Conservation (phyloP, 805 yeast genomes). For the Zygosaccharomyces rouxii region DNA sequence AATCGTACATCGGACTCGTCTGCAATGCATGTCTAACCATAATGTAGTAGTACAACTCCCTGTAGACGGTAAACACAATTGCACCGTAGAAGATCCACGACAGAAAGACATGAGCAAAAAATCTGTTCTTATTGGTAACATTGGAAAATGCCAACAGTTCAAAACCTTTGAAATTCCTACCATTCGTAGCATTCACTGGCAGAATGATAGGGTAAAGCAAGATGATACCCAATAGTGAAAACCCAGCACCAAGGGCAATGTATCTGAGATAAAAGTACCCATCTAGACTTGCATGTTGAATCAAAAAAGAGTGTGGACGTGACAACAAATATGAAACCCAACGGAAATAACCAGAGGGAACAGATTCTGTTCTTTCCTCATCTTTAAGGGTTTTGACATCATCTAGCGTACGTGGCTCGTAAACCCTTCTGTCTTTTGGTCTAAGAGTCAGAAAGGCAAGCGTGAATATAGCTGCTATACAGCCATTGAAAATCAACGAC, state of each 20-base stretch:
- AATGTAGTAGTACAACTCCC: slow-evolving; percentile 67
- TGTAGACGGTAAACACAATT: slow-evolving; percentile 62
- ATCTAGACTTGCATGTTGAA: slow-evolving; percentile 70
- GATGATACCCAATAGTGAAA: slow-evolving; percentile 51
- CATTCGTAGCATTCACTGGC: slow-evolving; percentile 72
- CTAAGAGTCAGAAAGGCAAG: slow-evolving; percentile 59
- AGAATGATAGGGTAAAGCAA: slow-evolving; percentile 64
- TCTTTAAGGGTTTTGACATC: slow-evolving; percentile 35
- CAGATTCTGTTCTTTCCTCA: slow-evolving; percentile 57
- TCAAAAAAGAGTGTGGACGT: slow-evolving; percentile 55
- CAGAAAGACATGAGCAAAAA: slow-evolving; percentile 68
- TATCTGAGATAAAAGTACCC: slow-evolving; percentile 73
- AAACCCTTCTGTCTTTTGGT: slow-evolving; percentile 61
- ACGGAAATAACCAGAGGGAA: slow-evolving; percentile 55
- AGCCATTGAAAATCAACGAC: slow-evolving; percentile 63
- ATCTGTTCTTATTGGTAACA: slow-evolving; percentile 57
- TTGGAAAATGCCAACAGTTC: slow-evolving; percentile 62
- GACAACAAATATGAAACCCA: slow-evolving; percentile 53
- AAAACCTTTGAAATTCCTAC: slow-evolving; percentile 52
- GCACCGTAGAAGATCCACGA: slow-evolving; percentile 71
- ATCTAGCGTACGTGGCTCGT: slow-evolving; percentile 69
- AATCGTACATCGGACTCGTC: slow-evolving; percentile 68
- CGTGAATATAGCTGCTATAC: slow-evolving; percentile 53
- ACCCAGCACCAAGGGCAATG: slow-evolving; percentile 48
- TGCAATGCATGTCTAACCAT: slow-evolving; percentile 70